These are phyloP conservation scores for Conringia planisiliqua DNA, from an alignment of 345 rosid species.

Conservation along the genomic window DNA sequence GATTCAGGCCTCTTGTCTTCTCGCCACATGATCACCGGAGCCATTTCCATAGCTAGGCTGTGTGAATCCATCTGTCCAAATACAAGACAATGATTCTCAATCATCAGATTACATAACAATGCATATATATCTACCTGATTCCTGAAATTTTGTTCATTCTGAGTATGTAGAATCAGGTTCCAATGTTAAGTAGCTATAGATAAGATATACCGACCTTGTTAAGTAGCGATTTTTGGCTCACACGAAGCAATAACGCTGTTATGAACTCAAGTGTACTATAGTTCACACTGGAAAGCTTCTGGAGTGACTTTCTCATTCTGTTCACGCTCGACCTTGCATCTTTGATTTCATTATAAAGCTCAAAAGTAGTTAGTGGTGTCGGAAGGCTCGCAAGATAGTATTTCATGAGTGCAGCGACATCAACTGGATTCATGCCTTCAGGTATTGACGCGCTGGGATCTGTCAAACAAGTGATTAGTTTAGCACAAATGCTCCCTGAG, in stretches of 20 bases:
- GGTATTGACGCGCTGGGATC: slow-evolving; percentile 71
- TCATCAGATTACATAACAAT: not conserved
- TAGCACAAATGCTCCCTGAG: not conserved
- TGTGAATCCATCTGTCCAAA: slow-evolving; percentile 81
- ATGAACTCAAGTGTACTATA: slow-evolving; percentile 83
- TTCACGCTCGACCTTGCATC: slow-evolving; percentile 67
- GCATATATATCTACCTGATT: not conserved
- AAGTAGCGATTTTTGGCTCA: slow-evolving; percentile 77
- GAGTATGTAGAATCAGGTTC: not conserved
- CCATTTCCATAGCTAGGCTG: slow-evolving; percentile 81
- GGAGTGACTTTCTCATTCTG: slow-evolving; percentile 64
- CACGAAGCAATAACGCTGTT: slow-evolving; percentile 74
- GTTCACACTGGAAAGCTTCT: slow-evolving; percentile 79
- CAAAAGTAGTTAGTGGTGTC: slow-evolving; percentile 75
- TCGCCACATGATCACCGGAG: slow-evolving; percentile 90
- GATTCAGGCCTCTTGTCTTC: slow-evolving; percentile 61
- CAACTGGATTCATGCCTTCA: slow-evolving; percentile 68
- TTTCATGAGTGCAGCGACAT: slow-evolving; percentile 71
- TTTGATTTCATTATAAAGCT: slow-evolving; percentile 71
- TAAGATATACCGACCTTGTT: slow-evolving; percentile 57
- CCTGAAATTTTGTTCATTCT: not conserved
- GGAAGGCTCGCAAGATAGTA: slow-evolving; percentile 96
- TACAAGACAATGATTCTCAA: not conserved
- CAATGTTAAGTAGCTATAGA: not conserved
- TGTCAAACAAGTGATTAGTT: slow-evolving; percentile 28